These are phyloP conservation scores for Neopestalotiopsis clavispora DNA, from an alignment of 2,329 filamentous ascomycete species.

Conservation along the genomic window DNA sequence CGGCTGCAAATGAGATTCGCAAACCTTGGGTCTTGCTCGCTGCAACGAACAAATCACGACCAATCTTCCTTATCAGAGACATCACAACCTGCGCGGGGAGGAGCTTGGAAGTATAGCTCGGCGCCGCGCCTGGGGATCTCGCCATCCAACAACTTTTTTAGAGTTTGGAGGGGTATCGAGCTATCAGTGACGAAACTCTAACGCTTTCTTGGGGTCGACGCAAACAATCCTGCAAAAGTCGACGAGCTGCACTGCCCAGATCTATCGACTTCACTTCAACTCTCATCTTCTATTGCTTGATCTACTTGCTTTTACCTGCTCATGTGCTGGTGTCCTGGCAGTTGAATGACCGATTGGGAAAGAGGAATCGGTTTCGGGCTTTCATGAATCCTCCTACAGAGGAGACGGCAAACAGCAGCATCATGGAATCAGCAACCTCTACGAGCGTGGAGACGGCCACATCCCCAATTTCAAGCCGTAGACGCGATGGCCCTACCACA, in stretches of 20 bases:
- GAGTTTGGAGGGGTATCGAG: slow-evolving; percentile 9
- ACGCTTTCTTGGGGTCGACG: not conserved
- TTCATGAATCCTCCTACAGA: slow-evolving; percentile 18
- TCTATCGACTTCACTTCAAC: not conserved
- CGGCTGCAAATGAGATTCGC: not conserved
- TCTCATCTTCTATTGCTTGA: not conserved
- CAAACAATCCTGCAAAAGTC: not conserved
- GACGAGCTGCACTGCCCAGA: not conserved
- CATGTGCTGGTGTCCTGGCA: not conserved
- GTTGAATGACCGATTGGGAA: not conserved
- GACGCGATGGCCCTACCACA: slow-evolving; percentile 16
- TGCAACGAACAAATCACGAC: not conserved
- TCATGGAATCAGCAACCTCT: slow-evolving; percentile 48
- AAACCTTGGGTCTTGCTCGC: not conserved
- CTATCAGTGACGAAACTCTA: slow-evolving; percentile 7
- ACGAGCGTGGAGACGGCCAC: slow-evolving; percentile 38
- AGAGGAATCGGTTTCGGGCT: not conserved
- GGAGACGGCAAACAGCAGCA: slow-evolving; percentile 9
- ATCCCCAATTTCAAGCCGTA: slow-evolving; percentile 27
- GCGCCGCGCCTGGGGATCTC: not conserved
- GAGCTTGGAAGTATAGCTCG: slow-evolving; percentile 6
- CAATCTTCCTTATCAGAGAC: too few relatives aligned
- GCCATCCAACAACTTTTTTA: slow-evolving; percentile 1
- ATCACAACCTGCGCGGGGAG: not conserved
- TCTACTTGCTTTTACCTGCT: not conserved